Evolutionary conservation across 2,329 filamentous ascomycete genomes (phyloP).

Genomic region (Monosporascus cannonballus): DNA sequence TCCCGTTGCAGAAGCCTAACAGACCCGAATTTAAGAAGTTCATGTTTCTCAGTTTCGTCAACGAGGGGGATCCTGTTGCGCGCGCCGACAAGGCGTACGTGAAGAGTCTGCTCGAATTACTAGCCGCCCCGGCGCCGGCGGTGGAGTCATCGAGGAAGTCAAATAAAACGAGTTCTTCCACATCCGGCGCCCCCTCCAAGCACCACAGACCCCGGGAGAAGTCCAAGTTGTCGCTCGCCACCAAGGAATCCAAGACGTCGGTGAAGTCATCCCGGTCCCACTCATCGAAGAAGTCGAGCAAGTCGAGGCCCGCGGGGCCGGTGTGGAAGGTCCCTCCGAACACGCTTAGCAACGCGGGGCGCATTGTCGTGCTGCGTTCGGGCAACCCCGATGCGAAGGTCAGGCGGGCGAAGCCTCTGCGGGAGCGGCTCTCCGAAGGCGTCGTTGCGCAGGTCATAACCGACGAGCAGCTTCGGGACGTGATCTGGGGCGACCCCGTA

Average conservation of each 20-base stretch:
- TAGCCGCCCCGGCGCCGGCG: constrained; percentile 52
- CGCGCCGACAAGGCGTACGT: constrained; percentile 74
- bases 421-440: constrained; percentile 47
- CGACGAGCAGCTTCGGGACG: constrained; percentile 60
- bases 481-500: constrained; percentile 77
- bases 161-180: constrained; percentile 2
- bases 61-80: constrained; percentile 78
- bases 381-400: constrained; percentile 31
- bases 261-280: constrained; percentile 14
- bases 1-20: constrained; percentile 59
- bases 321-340: constrained; percentile 61
- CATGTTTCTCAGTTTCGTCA: constrained; percentile 73
- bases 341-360: constrained; percentile 64
- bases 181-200: constrained; percentile 11
- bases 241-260: constrained; percentile 20
- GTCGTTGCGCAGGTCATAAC: constrained; percentile 63
- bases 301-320: constrained; percentile 26
- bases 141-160: constrained; percentile 3
- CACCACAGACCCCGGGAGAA: constrained; percentile 17
- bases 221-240: constrained; percentile 19
- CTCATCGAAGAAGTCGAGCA: constrained; percentile 11
- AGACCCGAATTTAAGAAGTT: constrained; percentile 51
- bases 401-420: constrained; percentile 41
- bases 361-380: constrained; percentile 60
- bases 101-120: constrained; percentile 64